Conservation (phyloP, 441 rosid genomes). For the Corymbia calophylla region DNA sequence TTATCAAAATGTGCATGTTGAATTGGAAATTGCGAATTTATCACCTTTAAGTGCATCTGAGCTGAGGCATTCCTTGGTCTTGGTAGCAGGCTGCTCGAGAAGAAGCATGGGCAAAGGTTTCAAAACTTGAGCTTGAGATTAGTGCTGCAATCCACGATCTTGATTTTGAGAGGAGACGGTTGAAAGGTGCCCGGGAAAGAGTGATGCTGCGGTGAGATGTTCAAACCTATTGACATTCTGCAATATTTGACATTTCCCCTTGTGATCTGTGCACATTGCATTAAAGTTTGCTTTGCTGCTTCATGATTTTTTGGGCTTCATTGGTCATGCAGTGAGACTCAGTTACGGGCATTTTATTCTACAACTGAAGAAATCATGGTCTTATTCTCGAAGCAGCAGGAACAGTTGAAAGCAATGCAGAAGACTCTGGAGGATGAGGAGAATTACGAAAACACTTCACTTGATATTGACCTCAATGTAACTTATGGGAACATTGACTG, state of each 20-base stretch:
- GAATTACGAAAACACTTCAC: constrained; percentile 67
- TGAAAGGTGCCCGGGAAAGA: constrained; percentile 96
- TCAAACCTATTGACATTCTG: neutral
- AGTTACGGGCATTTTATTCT: constrained; percentile 87
- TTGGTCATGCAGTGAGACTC: constrained; percentile 72
- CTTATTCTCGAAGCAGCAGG: constrained; percentile 89
- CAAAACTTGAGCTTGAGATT: constrained; percentile 83
- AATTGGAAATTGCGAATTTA: neutral
- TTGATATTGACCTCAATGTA: constrained; percentile 56
- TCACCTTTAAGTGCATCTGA: constrained; percentile 10
- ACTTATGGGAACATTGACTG: constrained; percentile 14
- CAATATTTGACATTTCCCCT: neutral
- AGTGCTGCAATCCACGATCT: constrained; percentile 77
- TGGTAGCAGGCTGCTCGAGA: constrained; percentile 99
- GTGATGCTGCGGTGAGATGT: constrained; percentile 87
- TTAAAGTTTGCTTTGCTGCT: neutral
- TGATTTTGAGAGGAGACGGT: constrained; percentile 84
- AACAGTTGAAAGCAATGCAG: constrained; percentile 91
- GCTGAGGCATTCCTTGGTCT: constrained; percentile 58
- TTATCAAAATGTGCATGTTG: neutral
- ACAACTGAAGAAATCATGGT: constrained; percentile 82
- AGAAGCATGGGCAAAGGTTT: constrained; percentile 96
- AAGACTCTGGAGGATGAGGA: constrained; percentile 94
- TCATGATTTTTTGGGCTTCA: neutral
- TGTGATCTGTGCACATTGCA: neutral